Evolutionary conservation across 495 filamentous ascomycete genomes (phyloP).

Genomic region (Halenospora varia): DNA sequence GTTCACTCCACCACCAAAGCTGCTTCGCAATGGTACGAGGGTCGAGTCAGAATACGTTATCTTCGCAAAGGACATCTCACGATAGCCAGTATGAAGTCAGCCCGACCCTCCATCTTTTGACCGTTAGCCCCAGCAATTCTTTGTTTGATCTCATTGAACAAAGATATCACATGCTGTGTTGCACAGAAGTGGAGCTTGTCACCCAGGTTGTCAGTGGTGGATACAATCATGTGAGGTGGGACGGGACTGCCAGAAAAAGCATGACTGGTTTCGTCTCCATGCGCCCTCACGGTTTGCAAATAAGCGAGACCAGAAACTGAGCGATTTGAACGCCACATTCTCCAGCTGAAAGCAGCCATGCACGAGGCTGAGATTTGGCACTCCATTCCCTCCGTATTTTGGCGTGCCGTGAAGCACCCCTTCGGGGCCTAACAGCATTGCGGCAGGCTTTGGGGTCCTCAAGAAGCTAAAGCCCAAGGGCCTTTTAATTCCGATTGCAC

Average conservation of each 20-base stretch:
- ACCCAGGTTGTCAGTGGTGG: not conserved
- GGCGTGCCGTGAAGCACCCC: not conserved
- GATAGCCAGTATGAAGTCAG: not conserved
- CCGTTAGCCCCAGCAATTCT: not conserved
- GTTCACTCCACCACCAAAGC: constrained; percentile 58
- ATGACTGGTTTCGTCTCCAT: not conserved
- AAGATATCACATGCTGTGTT: not conserved
- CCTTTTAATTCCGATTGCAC: not conserved
- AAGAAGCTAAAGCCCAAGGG: not conserved
- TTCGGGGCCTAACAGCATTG: not conserved
- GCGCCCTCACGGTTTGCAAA: not conserved
- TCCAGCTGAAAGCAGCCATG: constrained; percentile 7
- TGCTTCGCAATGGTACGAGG: constrained; percentile 58
- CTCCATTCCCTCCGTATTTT: not conserved
- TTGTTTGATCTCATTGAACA: not conserved
- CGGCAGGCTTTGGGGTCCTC: not conserved
- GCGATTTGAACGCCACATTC: constrained; percentile 14
- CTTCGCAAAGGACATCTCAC: constrained; percentile 55
- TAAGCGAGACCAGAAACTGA: constrained; percentile 3
- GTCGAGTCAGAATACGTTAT: constrained; percentile 67
- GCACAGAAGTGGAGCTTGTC: too few species aligned
- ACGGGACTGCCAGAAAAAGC: not conserved
- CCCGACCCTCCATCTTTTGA: not conserved
- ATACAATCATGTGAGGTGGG: not conserved
- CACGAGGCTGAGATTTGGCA: constrained; percentile 4